A percentile compares a stretch with the other conserved stretches of the same genome.
These are phyloP conservation scores for Gastrolobium villosum DNA, from an alignment of 306 rosid species.

Conservation along the genomic window DNA sequence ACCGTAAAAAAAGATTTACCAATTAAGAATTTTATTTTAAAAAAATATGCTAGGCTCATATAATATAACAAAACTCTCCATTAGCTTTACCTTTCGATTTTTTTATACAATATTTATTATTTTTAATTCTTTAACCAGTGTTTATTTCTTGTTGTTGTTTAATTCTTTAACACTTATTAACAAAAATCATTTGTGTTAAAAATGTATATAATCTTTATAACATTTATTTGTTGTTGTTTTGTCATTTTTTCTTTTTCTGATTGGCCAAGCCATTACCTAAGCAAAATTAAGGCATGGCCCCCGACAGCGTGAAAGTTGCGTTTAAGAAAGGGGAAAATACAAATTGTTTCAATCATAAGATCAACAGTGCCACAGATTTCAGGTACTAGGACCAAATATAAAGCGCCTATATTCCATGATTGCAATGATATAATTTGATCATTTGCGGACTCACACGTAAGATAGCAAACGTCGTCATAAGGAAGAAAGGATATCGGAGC, in stretches of 20 bases:
- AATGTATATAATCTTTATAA: not conserved
- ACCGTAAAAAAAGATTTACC: too few relatives aligned
- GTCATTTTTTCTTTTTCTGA: not conserved
- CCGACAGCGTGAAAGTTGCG: not conserved
- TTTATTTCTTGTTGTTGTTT: too few relatives aligned
- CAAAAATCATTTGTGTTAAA: too few relatives aligned
- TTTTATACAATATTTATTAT: too few relatives aligned
- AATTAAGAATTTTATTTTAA: too few relatives aligned
- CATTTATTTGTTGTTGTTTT: not conserved
- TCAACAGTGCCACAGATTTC: conserved; percentile 2
- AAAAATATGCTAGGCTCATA: too few relatives aligned
- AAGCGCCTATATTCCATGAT: not conserved
- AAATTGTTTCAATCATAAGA: not conserved
- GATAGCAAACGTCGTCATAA: not conserved
- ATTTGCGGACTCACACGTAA: not conserved
- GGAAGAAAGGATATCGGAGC: not conserved
- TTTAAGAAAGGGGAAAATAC: not conserved
- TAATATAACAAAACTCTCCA: too few relatives aligned
- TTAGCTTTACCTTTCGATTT: too few relatives aligned
- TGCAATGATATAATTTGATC: not conserved
- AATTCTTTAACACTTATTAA: too few relatives aligned
- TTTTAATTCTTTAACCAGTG: too few relatives aligned
- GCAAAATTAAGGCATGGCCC: conserved; percentile 1
- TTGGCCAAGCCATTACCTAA: not conserved
- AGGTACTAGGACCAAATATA: not conserved